Percentiles rank a stretch among this genome's conserved stretches.
phyloP scores from a whole-genome alignment of 345 rosid genomes.

The Clausena lansium region DNA sequence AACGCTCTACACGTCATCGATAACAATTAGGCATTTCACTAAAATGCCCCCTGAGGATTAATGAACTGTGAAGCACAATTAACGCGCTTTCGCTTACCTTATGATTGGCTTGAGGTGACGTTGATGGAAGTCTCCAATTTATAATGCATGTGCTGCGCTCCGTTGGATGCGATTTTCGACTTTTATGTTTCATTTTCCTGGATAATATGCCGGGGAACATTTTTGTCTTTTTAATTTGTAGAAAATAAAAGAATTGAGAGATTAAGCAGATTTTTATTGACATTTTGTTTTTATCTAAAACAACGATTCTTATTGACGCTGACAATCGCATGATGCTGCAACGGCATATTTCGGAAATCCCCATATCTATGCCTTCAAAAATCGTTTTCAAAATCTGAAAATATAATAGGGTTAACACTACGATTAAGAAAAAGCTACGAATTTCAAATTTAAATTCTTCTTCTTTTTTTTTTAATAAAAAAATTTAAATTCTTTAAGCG shows the following conservation, averaged over 20 bases:
- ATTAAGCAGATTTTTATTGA: neutral
- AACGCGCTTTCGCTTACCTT: constrained; percentile 28
- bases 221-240: neutral
- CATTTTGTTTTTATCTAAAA: neutral
- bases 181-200: neutral
- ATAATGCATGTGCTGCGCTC: neutral
- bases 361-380: neutral
- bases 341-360: neutral
- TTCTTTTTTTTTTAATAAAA: no score
- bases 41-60: constrained; percentile 8
- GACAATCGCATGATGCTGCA: neutral
- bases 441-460: no score
- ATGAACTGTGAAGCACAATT: neutral
- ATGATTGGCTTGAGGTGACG: neutral
- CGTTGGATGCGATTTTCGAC: neutral
- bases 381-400: neutral
- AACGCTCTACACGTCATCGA: constrained; percentile 7
- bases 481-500: no score
- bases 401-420: neutral
- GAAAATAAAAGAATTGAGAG: neutral
- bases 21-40: neutral
- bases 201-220: neutral
- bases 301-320: neutral
- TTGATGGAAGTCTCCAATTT: neutral
- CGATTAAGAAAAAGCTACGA: neutral